Base-by-base conservation (phyloP, 495 filamentous ascomycete species). In the Talaromyces thailandensis region DNA sequence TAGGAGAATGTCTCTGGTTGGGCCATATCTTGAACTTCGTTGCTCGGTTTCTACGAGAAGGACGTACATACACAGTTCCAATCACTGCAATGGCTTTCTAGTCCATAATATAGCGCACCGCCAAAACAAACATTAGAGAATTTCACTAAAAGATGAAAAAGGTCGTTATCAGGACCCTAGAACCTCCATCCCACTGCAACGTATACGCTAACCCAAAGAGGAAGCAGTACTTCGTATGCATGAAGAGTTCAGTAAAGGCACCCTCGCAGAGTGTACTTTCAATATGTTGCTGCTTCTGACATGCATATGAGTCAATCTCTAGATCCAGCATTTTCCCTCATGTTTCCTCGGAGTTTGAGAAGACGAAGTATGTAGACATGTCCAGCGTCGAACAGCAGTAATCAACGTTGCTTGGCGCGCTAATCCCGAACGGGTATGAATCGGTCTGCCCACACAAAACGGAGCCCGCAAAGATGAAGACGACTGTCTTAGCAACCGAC, bases 391-490 rank as follows among this genome's bases (percentile, higher is more conserved):
- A 14, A 43, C 25, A 26, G 25, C 25, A 48, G 58, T 26, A 43
- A 25, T 18, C 56, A 24, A 58, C 16, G 56, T 18, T 32, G 3
- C 70, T 71, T 70, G 67, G 67, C 67, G 35, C 69, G 65, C 71
- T 73, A 73, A 45, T 65, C 67, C 2, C 6, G 25, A 66, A 62
- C 35, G 11, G 66, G 67, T 26, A 16, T 26, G 64, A 68, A 66
- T 69, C 70, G 70, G 69, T 71, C 66, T 67, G 72, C 73, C 74
- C 76, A 79, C 75, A 78, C 76, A 79, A 78, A 78, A 75, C 72
- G 58, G 58, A 60, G 59, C 59, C 57, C 31, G 35, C 37, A 59
- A 24, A 50, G 43, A 50, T 26, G 40, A 31, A 26, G 59, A n/a
- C 59, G 40, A 31, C 59, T 52, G 43, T n/a, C 59, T 31, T 28